These are phyloP conservation scores for Castanea crenata DNA, from an alignment of 306 rosid genomes.

Conservation along the genomic window DNA sequence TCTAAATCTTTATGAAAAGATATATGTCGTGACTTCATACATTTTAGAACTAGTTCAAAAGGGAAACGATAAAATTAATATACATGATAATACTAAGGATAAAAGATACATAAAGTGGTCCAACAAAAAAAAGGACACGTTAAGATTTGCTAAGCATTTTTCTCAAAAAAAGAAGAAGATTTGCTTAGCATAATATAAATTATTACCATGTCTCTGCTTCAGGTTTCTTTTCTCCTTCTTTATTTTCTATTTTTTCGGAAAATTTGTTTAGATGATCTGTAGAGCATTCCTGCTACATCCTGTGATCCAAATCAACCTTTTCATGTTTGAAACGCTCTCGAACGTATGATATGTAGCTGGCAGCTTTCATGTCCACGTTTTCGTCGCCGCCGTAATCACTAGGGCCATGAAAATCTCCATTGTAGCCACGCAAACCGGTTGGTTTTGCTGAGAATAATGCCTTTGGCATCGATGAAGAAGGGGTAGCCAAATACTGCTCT, in stretches of 20 bases:
- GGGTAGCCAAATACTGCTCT: neutral
- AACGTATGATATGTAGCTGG: conserved; percentile 22
- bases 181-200: neutral
- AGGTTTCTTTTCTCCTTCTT: neutral
- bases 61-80: neutral
- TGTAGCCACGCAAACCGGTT: neutral
- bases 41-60: neutral
- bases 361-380: conserved; percentile 24
- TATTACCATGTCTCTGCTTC: neutral
- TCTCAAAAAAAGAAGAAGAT: neutral
- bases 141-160: neutral
- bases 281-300: neutral
- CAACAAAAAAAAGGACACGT: no score
- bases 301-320: neutral
- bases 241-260: no score
- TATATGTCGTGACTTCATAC: no score
- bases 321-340: conserved; percentile 30
- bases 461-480: neutral
- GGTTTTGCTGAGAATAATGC: neutral
- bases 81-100: neutral
- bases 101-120: neutral
- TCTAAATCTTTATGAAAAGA: no score
- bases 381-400: conserved; percentile 10
- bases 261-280: neutral
- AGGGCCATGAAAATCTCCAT: neutral